Percentiles rank a stretch among this genome's conserved stretches.
phyloP scores from a whole-genome alignment of 2,329 filamentous ascomycete genomes.

The Neopestalotiopsis clavispora region DNA sequence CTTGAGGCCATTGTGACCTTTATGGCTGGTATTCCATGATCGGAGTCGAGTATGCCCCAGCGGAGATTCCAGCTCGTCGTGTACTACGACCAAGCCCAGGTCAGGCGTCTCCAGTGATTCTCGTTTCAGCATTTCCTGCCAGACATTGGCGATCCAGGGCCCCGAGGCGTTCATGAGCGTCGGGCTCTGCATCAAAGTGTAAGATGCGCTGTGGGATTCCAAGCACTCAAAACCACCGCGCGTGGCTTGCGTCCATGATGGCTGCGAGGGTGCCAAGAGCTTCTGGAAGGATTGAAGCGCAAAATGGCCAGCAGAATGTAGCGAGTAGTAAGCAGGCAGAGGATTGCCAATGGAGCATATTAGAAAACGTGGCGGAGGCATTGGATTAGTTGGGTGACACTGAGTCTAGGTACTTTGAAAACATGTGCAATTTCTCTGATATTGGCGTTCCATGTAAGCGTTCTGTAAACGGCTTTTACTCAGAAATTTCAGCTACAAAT shows the following conservation, averaged over 20 bases:
- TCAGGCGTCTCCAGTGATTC: constrained; percentile 33
- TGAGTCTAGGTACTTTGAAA: neutral
- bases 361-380: constrained; percentile 62
- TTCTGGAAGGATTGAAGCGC: constrained; percentile 67
- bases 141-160: constrained; percentile 68
- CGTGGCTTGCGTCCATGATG: constrained; percentile 52
- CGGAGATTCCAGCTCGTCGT: constrained; percentile 83
- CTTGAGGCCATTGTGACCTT: constrained; percentile 78
- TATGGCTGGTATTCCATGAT: constrained; percentile 65
- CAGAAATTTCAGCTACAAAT: neutral
- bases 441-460: no score
- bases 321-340: constrained; percentile 72
- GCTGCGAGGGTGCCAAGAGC: constrained; percentile 49
- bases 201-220: constrained; percentile 54
- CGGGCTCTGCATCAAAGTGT: constrained; percentile 75
- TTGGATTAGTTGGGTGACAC: neutral
- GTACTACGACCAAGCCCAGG: constrained; percentile 73
- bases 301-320: constrained; percentile 87
- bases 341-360: constrained; percentile 91
- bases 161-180: constrained; percentile 87
- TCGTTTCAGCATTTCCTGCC: constrained; percentile 58
- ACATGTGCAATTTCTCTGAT: neutral
- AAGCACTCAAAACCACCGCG: constrained; percentile 57
- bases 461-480: neutral
- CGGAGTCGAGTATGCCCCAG: constrained; percentile 71